Percentiles rank a stretch among this genome's conserved stretches.
Conservation (phyloP, 2,329 filamentous ascomycete genomes). For the Colletotrichum aenigma region DNA sequence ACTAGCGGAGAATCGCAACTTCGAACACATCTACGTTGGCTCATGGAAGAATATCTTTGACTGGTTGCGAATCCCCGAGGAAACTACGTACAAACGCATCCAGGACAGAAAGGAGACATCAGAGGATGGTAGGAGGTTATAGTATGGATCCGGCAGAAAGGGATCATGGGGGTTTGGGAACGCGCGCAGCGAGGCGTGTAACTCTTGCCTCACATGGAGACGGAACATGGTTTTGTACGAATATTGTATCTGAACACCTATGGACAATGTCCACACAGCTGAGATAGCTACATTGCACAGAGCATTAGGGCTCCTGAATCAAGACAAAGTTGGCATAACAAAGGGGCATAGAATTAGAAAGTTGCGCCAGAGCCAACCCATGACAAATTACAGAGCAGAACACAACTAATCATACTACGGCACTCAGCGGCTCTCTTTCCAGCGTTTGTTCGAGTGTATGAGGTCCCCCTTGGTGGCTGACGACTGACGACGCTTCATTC, state of each 20-base stretch:
- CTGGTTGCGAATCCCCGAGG: neutral
- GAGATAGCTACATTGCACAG: neutral
- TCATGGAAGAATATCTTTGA: conserved; percentile 46
- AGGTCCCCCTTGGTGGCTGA: neutral
- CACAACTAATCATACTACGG: neutral
- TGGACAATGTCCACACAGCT: neutral
- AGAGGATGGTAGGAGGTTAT: neutral
- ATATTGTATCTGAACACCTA: neutral
- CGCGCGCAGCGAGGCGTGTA: neutral
- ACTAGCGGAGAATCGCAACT: conserved; percentile 48
- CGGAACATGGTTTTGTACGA: neutral
- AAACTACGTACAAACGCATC: neutral
- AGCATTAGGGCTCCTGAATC: neutral
- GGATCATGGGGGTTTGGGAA: neutral
- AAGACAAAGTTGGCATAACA: neutral
- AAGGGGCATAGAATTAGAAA: neutral
- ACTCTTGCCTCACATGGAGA: neutral
- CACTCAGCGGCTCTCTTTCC: neutral
- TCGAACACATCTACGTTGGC: conserved; percentile 51
- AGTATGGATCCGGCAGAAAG: neutral
- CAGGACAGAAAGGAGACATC: neutral
- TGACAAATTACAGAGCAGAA: neutral
- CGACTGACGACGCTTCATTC: neutral
- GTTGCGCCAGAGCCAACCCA: neutral
- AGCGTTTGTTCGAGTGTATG: neutral